Conservation (phyloP, 148 eudicot species). For the Arctostaphylos glauca region DNA sequence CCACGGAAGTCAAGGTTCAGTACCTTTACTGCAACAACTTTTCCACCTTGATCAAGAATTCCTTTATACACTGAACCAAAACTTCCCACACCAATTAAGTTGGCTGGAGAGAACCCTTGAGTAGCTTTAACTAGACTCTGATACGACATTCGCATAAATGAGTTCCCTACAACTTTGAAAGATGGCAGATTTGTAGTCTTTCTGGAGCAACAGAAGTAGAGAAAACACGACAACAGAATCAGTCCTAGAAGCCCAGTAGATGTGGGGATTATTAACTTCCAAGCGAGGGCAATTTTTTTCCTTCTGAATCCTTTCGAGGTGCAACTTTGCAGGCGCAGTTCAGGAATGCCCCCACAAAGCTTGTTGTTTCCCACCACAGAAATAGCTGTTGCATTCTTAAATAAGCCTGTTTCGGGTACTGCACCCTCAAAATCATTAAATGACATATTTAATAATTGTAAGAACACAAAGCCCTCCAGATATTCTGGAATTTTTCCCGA, state of each 20-base stretch:
- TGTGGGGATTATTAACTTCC: not conserved
- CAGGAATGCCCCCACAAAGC: constrained; percentile 14
- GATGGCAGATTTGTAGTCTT: not conserved
- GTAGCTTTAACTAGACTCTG: not conserved
- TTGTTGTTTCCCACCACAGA: constrained; percentile 9
- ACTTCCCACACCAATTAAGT: not conserved
- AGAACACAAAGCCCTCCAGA: not conserved
- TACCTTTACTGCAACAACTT: not conserved
- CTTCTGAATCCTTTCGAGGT: not conserved
- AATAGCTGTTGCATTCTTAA: not conserved
- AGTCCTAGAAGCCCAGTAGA: not conserved
- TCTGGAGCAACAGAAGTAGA: not conserved
- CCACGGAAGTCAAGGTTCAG: not conserved
- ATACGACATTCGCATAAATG: not conserved
- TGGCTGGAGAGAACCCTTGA: not conserved
- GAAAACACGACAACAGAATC: not conserved
- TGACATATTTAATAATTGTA: constrained; percentile 2
- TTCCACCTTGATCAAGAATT: not conserved
- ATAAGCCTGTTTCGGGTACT: not conserved
- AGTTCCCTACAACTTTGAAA: not conserved
- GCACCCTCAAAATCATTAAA: constrained; percentile 11
- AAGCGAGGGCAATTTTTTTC: not conserved
- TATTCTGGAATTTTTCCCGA: constrained; percentile 5
- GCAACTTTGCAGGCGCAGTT: not conserved
- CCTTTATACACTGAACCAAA: not conserved